Evolutionary conservation across 352 stramenopile species (phyloP).

Genomic region (Lagenidium sp.): DNA sequence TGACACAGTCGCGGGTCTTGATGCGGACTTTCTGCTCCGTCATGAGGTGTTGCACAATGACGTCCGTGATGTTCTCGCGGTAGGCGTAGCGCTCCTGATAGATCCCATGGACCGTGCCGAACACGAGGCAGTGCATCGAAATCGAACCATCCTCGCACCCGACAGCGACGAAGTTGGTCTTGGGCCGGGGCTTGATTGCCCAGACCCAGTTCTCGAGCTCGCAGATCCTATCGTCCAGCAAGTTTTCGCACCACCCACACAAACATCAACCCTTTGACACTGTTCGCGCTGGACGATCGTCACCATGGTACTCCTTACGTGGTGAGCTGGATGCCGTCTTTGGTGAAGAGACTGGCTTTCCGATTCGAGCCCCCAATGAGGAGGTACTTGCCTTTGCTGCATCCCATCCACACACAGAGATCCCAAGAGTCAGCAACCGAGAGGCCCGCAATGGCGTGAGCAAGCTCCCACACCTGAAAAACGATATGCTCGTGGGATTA

Average conservation of each 20-base stretch:
- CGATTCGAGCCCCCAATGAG: slow-evolving; percentile 84
- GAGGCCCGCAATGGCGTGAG: no score
- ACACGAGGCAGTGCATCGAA: slow-evolving; percentile 80
- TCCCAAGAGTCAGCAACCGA: no score
- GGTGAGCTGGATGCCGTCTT: slow-evolving; percentile 71
- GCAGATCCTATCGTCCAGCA: slow-evolving; percentile 47
- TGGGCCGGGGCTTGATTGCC: slow-evolving; percentile 69
- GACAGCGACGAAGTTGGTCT: slow-evolving; percentile 81
- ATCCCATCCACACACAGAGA: no score
- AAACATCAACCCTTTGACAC: not conserved
- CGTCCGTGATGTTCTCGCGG: slow-evolving; percentile 91
- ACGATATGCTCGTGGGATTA: slow-evolving; percentile 86
- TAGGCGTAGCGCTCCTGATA: slow-evolving; percentile 93
- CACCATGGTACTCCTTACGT: slow-evolving; percentile 25
- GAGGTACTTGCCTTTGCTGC: slow-evolving; percentile 84
- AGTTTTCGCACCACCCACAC: no score
- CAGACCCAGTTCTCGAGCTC: slow-evolving; percentile 91
- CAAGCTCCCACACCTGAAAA: slow-evolving; percentile 79
- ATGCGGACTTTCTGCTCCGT: slow-evolving; percentile 94
- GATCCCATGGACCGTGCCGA: slow-evolving; percentile 88
- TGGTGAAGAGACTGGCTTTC: slow-evolving; percentile 86
- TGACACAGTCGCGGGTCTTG: slow-evolving; percentile 92
- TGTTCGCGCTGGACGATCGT: no score
- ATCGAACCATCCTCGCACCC: slow-evolving; percentile 86
- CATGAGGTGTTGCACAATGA: slow-evolving; percentile 94